A percentile compares a stretch with the other conserved stretches of the same genome.
These are phyloP conservation scores for Arthrobotrys sphaeroides DNA, from an alignment of 2,329 filamentous ascomycete species.

Conservation along the genomic window DNA sequence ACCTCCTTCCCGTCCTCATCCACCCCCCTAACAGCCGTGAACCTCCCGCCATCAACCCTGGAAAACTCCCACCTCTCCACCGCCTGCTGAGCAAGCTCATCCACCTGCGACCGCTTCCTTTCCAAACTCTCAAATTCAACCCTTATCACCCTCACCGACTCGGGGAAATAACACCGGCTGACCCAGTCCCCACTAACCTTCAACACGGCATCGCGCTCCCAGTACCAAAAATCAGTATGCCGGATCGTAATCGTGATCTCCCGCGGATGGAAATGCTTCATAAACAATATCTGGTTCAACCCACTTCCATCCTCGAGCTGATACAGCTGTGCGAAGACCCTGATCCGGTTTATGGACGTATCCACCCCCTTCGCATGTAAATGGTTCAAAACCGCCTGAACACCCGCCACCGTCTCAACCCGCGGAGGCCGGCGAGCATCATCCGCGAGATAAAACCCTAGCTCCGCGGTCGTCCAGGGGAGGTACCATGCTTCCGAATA, in stretches of 20 bases:
- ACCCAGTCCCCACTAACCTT: conserved; percentile 62
- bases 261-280: conserved; percentile 60
- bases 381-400: conserved; percentile 37
- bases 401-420: conserved; percentile 55
- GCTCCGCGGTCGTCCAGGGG: conserved; percentile 62
- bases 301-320: conserved; percentile 59
- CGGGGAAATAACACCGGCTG: conserved; percentile 57
- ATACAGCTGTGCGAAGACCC: conserved; percentile 64
- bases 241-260: conserved; percentile 64
- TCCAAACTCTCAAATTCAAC: conserved; percentile 66
- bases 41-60: background rate
- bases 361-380: conserved; percentile 55
- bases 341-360: conserved; percentile 58
- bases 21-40: conserved; percentile 58
- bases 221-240: conserved; percentile 66
- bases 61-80: conserved; percentile 45
- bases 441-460: conserved; percentile 61
- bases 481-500: conserved; percentile 64
- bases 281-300: conserved; percentile 58
- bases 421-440: conserved; percentile 59
- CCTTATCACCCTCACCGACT: conserved; percentile 61
- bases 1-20: conserved; percentile 59
- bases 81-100: conserved; percentile 62
- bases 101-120: conserved; percentile 63
- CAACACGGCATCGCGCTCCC: conserved; percentile 62